These are phyloP conservation scores for Lactarius evosmus DNA, from an alignment of 768 basidiomycete genomes.

Conservation along the genomic window DNA sequence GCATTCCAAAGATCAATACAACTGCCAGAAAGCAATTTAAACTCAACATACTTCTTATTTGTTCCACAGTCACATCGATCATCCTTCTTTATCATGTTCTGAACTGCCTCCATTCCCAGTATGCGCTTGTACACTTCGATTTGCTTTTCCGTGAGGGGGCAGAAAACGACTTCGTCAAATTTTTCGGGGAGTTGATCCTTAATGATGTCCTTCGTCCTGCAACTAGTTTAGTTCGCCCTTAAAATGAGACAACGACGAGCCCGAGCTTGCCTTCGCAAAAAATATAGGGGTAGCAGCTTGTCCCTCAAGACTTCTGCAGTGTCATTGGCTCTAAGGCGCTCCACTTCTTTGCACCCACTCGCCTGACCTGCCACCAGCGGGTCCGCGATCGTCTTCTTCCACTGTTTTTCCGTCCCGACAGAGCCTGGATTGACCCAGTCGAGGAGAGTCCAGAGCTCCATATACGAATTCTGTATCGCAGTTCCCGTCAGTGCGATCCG, in stretches of 20 bases:
- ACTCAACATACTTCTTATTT: conserved; percentile 44
- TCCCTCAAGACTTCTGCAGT: conserved; percentile 62
- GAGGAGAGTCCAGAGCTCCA: conserved; percentile 88
- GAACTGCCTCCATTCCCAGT: conserved; percentile 59
- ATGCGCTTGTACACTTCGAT: conserved; percentile 70
- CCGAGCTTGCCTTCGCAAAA: conserved; percentile 63
- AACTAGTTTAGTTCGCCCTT: conserved; percentile 6
- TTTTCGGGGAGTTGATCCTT: conserved; percentile 82
- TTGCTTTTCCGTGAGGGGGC: conserved; percentile 75
- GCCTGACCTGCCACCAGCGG: conserved; percentile 71
- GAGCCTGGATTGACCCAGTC: conserved; percentile 87
- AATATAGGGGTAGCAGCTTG: conserved; percentile 75
- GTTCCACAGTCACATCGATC: conserved; percentile 73
- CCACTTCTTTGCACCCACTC: conserved; percentile 56
- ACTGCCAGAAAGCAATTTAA: neutral
- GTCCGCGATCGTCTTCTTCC: conserved; percentile 67
- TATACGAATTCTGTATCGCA: conserved; percentile 82
- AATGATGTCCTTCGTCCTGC: conserved; percentile 74
- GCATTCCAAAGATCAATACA: conserved; percentile 34
- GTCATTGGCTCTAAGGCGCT: conserved; percentile 54
- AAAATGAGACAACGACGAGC: neutral
- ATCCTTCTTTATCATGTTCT: conserved; percentile 69
- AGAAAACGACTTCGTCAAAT: conserved; percentile 89
- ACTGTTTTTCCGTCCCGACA: conserved; percentile 70
- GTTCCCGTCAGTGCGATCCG: conserved; percentile 90